Evolutionary conservation across 352 stramenopile genomes (phyloP).

Genomic region (Globisporangium ultimum): DNA sequence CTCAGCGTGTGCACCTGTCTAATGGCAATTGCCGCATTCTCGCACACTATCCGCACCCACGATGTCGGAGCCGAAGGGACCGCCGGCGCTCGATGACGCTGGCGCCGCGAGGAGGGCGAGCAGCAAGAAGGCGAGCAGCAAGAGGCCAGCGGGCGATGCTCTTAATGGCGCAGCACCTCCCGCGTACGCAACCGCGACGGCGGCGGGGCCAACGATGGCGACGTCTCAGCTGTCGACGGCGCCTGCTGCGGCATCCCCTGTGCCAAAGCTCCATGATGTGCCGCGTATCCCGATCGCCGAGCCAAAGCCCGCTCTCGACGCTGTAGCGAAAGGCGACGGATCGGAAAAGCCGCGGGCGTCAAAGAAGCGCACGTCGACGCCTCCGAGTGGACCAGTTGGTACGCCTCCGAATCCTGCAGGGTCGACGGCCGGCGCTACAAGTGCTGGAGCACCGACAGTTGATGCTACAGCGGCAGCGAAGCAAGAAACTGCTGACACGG

Average conservation of each 20-base stretch:
- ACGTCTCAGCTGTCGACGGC: slow-evolving; percentile 15
- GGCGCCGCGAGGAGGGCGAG: slow-evolving; percentile 5
- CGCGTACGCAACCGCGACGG: background rate
- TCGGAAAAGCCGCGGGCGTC: slow-evolving; percentile 31
- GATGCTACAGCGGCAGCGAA: slow-evolving; percentile 22
- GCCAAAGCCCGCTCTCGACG: slow-evolving; percentile 24
- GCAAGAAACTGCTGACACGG: slow-evolving; percentile 28
- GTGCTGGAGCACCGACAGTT: background rate
- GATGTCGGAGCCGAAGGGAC: slow-evolving; percentile 39
- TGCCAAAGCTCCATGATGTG: slow-evolving; percentile 21
- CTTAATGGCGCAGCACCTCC: slow-evolving; percentile 10
- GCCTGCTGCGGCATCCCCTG: slow-evolving; percentile 11
- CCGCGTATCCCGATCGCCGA: slow-evolving; percentile 45
- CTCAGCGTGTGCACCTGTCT: no score
- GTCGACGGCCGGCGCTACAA: slow-evolving; percentile 6
- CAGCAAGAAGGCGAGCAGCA: slow-evolving; percentile 33
- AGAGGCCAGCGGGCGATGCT: slow-evolving; percentile 16
- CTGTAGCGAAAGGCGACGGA: background rate
- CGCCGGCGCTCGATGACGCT: background rate
- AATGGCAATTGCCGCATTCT: background rate
- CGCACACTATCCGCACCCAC: no score
- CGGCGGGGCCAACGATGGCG: background rate
- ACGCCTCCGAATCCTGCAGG: background rate
- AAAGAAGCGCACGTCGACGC: slow-evolving; percentile 42
- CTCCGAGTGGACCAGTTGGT: slow-evolving; percentile 4